phyloP scores from a whole-genome alignment of 805 yeast genomes.

The Saccharomycopsis lassenensis region DNA sequence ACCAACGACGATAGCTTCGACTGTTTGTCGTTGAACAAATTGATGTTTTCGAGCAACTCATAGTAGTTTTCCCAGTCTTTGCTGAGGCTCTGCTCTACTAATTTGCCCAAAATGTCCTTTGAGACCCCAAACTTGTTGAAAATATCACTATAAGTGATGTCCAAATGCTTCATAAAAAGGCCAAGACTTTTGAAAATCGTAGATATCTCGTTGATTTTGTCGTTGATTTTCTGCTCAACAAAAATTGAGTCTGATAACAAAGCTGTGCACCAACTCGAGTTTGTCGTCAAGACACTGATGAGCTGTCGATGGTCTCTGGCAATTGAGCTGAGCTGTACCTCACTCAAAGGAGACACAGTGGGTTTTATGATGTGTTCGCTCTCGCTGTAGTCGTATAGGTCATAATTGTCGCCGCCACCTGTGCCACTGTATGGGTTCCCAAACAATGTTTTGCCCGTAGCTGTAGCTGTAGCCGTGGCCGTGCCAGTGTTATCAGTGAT shows the following conservation, averaged over 20 bases:
- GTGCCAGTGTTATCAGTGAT: conserved; percentile 22
- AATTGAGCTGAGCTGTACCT: neutral
- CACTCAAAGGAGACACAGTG: conserved; percentile 8
- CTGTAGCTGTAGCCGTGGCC: conserved; percentile 9
- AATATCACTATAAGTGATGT: conserved; percentile 37
- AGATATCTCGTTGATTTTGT: conserved; percentile 27
- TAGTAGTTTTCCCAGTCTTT: conserved; percentile 31
- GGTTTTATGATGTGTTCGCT: too few species aligned
- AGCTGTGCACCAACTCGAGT: conserved; percentile 43
- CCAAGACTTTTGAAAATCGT: conserved; percentile 35
- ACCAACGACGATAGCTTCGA: conserved; percentile 26
- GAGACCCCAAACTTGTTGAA: conserved; percentile 34
- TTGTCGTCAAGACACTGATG: conserved; percentile 30
- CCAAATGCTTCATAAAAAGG: conserved; percentile 38
- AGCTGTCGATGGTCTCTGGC: conserved; percentile 20
- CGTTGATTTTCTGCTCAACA: conserved; percentile 24
- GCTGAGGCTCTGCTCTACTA: conserved; percentile 32
- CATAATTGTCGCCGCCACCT: too few species aligned
- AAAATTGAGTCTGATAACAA: conserved; percentile 31
- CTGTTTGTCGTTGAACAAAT: conserved; percentile 20
- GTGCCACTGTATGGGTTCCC: too few species aligned
- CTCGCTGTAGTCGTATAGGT: too few species aligned
- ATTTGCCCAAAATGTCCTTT: conserved; percentile 27
- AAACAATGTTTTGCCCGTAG: too few species aligned
- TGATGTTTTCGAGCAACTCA: conserved; percentile 21